These are phyloP conservation scores for Pestalotiopsis sp. DNA, from an alignment of 2,329 filamentous ascomycete species.

Conservation along the genomic window DNA sequence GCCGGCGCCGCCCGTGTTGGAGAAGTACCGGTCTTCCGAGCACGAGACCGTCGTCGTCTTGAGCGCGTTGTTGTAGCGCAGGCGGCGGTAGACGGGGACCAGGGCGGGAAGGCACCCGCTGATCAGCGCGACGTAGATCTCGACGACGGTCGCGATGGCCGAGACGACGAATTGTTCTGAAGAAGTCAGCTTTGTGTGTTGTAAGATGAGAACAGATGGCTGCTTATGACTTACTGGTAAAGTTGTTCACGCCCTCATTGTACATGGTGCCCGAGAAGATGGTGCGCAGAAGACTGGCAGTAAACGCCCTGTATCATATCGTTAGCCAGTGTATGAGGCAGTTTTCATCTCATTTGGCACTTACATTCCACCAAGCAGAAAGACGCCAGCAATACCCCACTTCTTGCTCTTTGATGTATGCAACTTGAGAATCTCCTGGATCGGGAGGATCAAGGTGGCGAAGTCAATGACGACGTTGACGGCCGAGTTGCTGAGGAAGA, in stretches of 20 bases:
- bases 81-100: conserved; percentile 20
- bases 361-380: conserved; percentile 17
- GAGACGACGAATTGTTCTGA: conserved; percentile 13
- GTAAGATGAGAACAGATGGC: neutral
- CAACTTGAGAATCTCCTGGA: conserved; percentile 12
- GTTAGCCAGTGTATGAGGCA: neutral
- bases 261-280: conserved; percentile 1
- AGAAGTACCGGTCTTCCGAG: neutral
- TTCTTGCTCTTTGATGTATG: conserved; percentile 8
- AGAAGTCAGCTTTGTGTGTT: neutral
- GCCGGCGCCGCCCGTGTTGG: neutral
- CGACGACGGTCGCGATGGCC: conserved; percentile 13
- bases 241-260: neutral
- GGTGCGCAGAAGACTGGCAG: conserved; percentile 12
- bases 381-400: conserved; percentile 9
- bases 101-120: conserved; percentile 20
- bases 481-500: conserved; percentile 15
- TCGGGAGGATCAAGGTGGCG: conserved; percentile 15
- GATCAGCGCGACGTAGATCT: conserved; percentile 22
- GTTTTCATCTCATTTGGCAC: neutral
- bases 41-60: neutral
- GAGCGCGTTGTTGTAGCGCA: conserved; percentile 16
- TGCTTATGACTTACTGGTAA: neutral
- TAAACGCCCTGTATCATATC: conserved; percentile 7
- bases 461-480: conserved; percentile 19